Evolutionary conservation across 805 yeast genomes (phyloP).

Genomic region (Candida methanosorbosa): DNA sequence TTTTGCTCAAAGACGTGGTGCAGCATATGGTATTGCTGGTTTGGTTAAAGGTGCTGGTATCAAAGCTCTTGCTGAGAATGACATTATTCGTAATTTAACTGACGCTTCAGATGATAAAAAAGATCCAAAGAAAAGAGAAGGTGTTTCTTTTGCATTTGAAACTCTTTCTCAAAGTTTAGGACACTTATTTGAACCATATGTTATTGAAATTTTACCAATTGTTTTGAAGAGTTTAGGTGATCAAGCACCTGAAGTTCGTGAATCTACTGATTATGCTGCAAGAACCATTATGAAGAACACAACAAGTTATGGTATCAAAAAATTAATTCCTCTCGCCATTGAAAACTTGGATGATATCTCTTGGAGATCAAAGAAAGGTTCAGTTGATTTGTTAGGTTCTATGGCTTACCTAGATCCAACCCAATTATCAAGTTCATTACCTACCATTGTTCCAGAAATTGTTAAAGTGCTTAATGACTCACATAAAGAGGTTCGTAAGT

Average conservation of each 20-base stretch:
- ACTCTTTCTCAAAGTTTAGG: constrained; percentile 74
- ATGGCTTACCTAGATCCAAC: constrained; percentile 97
- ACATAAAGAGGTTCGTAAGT: constrained; percentile 93
- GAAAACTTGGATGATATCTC: constrained; percentile 78
- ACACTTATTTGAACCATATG: constrained; percentile 85
- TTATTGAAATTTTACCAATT: constrained; percentile 77
- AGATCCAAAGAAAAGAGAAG: constrained; percentile 66
- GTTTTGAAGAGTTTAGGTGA: constrained; percentile 82
- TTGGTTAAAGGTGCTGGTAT: constrained; percentile 87
- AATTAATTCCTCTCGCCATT: constrained; percentile 84
- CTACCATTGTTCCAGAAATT: constrained; percentile 90
- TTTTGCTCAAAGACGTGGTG: constrained; percentile 68
- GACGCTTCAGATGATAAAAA: constrained; percentile 87
- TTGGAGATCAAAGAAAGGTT: constrained; percentile 96
- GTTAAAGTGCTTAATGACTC: constrained; percentile 92
- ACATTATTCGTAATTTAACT: constrained; percentile 62
- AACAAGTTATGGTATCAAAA: constrained; percentile 85
- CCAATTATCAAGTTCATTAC: constrained; percentile 81
- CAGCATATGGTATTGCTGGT: constrained; percentile 96
- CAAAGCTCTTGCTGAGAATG: constrained; percentile 63
- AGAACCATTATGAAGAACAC: constrained; percentile 83
- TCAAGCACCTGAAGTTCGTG: constrained; percentile 73
- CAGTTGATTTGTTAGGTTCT: constrained; percentile 91
- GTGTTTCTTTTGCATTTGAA: constrained; percentile 81
- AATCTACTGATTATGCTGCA: constrained; percentile 82